Conservation (phyloP, 495 filamentous ascomycete genomes). For the Aspergillus bridgeri region DNA sequence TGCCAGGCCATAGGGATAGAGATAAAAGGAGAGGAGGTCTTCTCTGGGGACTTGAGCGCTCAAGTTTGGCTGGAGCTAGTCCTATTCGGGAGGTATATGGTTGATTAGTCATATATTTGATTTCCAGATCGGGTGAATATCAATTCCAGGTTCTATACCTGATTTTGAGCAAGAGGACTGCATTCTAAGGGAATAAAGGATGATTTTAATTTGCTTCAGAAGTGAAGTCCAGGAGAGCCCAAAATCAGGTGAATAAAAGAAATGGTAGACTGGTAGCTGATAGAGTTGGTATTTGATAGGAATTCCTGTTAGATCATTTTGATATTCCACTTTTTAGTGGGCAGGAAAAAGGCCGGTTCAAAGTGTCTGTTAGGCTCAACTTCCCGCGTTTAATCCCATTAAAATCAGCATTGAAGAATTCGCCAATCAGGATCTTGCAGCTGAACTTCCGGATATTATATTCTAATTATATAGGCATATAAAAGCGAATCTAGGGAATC, state of each 20-base stretch:
- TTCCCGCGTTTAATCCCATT: background rate
- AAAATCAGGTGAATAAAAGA: background rate
- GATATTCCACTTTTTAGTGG: background rate
- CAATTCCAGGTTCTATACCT: background rate
- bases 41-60: background rate
- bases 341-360: background rate
- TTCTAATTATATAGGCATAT: background rate
- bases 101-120: constrained; percentile 4
- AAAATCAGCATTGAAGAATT: background rate
- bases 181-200: background rate
- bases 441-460: too few species aligned
- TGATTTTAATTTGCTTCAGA: too few species aligned
- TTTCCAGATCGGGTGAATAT: background rate
- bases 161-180: too few species aligned
- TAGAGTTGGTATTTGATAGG: too few species aligned
- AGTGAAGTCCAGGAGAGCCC: background rate
- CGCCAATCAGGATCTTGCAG: too few species aligned
- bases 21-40: background rate
- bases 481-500: background rate
- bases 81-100: background rate
- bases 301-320: background rate
- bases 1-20: background rate
- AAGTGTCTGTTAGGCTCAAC: background rate
- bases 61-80: background rate
- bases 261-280: too few species aligned